phyloP scores from a whole-genome alignment of 1,284 basidiomycete species.

The Tausonia pullulans region DNA sequence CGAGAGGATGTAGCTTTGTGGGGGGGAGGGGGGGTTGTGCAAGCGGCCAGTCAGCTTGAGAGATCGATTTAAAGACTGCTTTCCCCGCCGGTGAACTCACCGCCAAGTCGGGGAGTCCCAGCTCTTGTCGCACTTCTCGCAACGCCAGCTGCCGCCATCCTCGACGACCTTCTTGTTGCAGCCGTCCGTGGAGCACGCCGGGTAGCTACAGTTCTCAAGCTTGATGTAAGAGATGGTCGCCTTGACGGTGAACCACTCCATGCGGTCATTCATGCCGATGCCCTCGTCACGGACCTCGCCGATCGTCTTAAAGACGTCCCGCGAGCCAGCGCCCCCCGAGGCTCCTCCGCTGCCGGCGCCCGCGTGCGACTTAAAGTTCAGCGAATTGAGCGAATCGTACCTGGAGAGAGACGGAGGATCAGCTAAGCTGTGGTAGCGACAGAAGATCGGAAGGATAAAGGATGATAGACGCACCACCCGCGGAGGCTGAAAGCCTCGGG shows the following conservation, averaged over 20 bases:
- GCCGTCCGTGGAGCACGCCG: constrained; percentile 67
- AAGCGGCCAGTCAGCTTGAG: not conserved
- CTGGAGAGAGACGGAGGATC: constrained; percentile 20
- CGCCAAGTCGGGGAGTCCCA: constrained; percentile 68
- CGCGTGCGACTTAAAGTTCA: constrained; percentile 60
- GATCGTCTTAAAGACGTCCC: constrained; percentile 60
- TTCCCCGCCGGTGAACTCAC: constrained; percentile 37
- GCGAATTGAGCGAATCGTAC: constrained; percentile 52
- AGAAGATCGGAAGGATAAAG: not conserved
- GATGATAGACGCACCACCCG: constrained; percentile 58
- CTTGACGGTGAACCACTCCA: constrained; percentile 69
- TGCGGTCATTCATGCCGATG: constrained; percentile 64
- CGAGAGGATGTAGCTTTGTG: constrained; percentile 68
- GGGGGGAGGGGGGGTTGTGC: not conserved
- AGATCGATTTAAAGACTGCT: not conserved
- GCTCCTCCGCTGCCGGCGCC: constrained; percentile 32
- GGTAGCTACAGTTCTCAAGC: constrained; percentile 73
- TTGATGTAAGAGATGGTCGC: constrained; percentile 88
- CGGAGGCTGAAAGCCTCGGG: constrained; percentile 71
- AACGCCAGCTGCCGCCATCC: constrained; percentile 62
- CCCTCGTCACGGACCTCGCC: constrained; percentile 71
- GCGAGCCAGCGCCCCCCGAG: constrained; percentile 34
- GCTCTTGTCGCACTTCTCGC: constrained; percentile 82
- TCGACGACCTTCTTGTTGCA: constrained; percentile 90
- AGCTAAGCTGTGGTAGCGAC: not conserved